phyloP scores from a whole-genome alignment of 768 basidiomycete species.

The Plicaturopsis crispa region DNA sequence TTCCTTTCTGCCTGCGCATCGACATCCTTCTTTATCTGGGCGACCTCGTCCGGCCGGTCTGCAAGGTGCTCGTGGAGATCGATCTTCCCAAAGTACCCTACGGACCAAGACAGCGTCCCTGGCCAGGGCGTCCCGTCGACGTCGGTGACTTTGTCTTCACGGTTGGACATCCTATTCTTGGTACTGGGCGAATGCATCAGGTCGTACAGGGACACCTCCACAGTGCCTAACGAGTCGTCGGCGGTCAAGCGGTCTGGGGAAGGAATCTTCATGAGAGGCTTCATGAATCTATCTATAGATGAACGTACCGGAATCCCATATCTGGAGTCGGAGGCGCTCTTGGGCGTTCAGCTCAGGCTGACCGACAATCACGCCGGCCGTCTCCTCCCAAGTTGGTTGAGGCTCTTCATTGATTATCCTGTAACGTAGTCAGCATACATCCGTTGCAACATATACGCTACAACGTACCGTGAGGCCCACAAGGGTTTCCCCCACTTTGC shows the following conservation, averaged over 20 bases:
- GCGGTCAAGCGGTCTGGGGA: conserved; percentile 31
- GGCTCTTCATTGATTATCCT: conserved; percentile 58
- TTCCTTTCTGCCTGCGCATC: conserved; percentile 39
- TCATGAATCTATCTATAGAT: background rate
- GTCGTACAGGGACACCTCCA: conserved; percentile 31
- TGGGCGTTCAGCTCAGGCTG: conserved; percentile 59
- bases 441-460: too few species aligned
- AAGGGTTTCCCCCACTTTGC: conserved; percentile 55
- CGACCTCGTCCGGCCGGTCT: conserved; percentile 21
- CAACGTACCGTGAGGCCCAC: conserved; percentile 52
- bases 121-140: conserved; percentile 20
- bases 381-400: conserved; percentile 67
- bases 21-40: conserved; percentile 30
- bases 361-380: conserved; percentile 51
- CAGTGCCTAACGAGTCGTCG: conserved; percentile 42
- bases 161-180: conserved; percentile 38
- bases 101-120: conserved; percentile 38
- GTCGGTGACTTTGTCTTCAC: conserved; percentile 37
- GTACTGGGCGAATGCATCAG: conserved; percentile 25
- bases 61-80: conserved; percentile 30
- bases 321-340: conserved; percentile 54
- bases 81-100: conserved; percentile 46
- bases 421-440: too few species aligned
- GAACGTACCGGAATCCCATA: conserved; percentile 62
- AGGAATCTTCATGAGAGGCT: too few species aligned